A percentile compares a stretch with the other conserved stretches of the same genome.
phyloP scores from a whole-genome alignment of 2,329 filamentous ascomycete species.

The Penicillium sp. region DNA sequence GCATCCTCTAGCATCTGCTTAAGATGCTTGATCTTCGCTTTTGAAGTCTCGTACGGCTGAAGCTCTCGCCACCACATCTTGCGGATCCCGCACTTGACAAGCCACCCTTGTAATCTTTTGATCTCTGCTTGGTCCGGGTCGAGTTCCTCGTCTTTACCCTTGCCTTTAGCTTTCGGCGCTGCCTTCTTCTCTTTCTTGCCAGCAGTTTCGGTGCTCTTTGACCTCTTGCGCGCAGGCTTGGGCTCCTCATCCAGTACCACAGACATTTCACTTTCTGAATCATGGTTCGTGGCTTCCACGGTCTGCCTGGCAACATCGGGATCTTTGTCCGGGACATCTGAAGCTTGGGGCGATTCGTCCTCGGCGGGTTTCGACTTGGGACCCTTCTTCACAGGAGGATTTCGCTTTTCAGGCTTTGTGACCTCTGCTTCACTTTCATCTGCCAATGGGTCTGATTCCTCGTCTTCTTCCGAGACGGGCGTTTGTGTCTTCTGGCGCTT shows the following conservation, averaged over 20 bases:
- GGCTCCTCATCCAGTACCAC: slow-evolving; percentile 70
- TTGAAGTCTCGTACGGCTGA: slow-evolving; percentile 65
- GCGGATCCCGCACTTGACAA: slow-evolving; percentile 83
- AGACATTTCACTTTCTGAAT: slow-evolving; percentile 63
- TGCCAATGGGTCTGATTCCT: slow-evolving; percentile 5
- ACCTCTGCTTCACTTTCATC: slow-evolving; percentile 24
- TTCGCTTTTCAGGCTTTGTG: slow-evolving; percentile 18
- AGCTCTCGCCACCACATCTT: slow-evolving; percentile 89
- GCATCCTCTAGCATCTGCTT: slow-evolving; percentile 70
- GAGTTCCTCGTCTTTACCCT: slow-evolving; percentile 44
- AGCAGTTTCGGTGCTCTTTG: slow-evolving; percentile 27
- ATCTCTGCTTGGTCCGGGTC: slow-evolving; percentile 70
- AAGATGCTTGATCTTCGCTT: slow-evolving; percentile 77
- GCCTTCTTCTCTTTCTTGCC: slow-evolving; percentile 33
- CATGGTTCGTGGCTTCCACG: slow-evolving; percentile 43
- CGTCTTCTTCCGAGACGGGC: slow-evolving; percentile 24
- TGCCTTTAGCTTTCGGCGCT: slow-evolving; percentile 34
- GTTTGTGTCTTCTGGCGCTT: slow-evolving; percentile 35
- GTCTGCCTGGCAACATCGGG: slow-evolving; percentile 11
- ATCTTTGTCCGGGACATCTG: slow-evolving; percentile 13
- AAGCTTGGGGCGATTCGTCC: slow-evolving; percentile 9
- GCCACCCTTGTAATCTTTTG: slow-evolving; percentile 79
- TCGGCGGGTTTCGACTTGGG: slow-evolving; percentile 4
- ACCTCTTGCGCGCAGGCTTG: slow-evolving; percentile 53
- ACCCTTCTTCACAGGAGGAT: slow-evolving; percentile 9